These are phyloP conservation scores for Zanthoxylum bungeanum DNA, from an alignment of 345 rosid species.

Conservation along the genomic window DNA sequence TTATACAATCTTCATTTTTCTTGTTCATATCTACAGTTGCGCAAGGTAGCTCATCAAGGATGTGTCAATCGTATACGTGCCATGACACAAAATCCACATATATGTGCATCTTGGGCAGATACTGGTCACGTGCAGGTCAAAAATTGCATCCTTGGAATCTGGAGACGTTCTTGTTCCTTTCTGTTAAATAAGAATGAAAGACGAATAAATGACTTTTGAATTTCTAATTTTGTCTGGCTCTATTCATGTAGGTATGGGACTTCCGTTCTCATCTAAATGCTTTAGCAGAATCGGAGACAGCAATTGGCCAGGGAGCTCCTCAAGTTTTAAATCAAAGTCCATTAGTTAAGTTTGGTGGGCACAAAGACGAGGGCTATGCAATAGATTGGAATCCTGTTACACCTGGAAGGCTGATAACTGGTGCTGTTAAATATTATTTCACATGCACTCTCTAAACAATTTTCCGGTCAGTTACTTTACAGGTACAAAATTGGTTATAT, in stretches of 20 bases:
- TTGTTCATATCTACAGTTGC: conserved; percentile 45
- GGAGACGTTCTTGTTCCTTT: neutral
- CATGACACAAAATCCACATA: conserved; percentile 84
- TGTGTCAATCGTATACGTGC: conserved; percentile 88
- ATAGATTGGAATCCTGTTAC: conserved; percentile 90
- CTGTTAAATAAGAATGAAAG: neutral
- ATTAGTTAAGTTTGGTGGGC: conserved; percentile 65
- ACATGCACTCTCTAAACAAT: neutral
- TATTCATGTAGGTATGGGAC: conserved; percentile 76
- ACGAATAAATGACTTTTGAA: neutral
- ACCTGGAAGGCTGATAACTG: conserved; percentile 82
- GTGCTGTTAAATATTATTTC: conserved; percentile 31
- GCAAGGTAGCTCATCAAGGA: conserved; percentile 80
- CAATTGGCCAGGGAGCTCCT: conserved; percentile 46
- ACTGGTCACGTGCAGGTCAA: conserved; percentile 87
- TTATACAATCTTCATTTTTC: conserved; percentile 9
- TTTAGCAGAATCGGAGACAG: conserved; percentile 67
- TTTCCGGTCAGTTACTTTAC: neutral
- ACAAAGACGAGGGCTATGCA: conserved; percentile 93
- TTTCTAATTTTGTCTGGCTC: neutral
- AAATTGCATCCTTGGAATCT: conserved; percentile 6
- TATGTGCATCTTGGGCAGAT: conserved; percentile 95
- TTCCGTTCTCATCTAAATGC: conserved; percentile 76
- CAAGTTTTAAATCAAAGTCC: conserved; percentile 80
- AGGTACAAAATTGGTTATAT: neutral